Conservation (phyloP, 257 asterid species). For the Handroanthus guayacan region DNA sequence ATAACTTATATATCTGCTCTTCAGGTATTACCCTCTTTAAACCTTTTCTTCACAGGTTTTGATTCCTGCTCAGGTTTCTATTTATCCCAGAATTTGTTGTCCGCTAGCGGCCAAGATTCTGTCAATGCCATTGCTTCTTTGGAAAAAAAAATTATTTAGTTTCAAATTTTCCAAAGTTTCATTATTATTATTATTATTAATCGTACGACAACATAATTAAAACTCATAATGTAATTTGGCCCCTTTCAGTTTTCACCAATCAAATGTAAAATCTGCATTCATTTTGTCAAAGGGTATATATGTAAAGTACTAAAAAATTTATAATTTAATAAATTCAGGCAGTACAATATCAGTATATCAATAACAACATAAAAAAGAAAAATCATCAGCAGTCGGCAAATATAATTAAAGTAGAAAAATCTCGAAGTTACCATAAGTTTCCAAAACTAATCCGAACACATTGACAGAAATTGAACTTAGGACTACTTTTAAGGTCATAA, state of each 20-base stretch:
- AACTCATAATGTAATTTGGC: not conserved
- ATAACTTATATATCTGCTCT: not conserved
- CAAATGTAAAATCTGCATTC: not conserved
- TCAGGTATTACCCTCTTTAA: not conserved
- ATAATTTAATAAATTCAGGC: too few species aligned
- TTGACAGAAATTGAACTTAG: too few species aligned
- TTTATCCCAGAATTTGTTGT: too few species aligned
- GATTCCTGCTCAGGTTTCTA: too few species aligned
- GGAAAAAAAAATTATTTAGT: not conserved
- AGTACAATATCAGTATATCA: too few species aligned
- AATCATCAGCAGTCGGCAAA: too few species aligned
- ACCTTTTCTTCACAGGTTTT: constrained; percentile 1
- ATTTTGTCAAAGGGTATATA: not conserved
- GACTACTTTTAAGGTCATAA: too few species aligned
- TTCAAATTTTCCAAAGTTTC: not conserved
- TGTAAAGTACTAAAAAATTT: not conserved
- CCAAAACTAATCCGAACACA: too few species aligned
- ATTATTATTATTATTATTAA: not conserved
- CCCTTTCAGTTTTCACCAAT: not conserved
- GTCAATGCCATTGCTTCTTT: not conserved
- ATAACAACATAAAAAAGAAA: too few species aligned
- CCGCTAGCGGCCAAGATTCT: not conserved
- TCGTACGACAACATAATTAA: not conserved
- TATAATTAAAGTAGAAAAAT: too few species aligned
- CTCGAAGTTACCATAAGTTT: too few species aligned